phyloP scores from a whole-genome alignment of 75 land plant species.

The Isoetes taiwanensis region DNA sequence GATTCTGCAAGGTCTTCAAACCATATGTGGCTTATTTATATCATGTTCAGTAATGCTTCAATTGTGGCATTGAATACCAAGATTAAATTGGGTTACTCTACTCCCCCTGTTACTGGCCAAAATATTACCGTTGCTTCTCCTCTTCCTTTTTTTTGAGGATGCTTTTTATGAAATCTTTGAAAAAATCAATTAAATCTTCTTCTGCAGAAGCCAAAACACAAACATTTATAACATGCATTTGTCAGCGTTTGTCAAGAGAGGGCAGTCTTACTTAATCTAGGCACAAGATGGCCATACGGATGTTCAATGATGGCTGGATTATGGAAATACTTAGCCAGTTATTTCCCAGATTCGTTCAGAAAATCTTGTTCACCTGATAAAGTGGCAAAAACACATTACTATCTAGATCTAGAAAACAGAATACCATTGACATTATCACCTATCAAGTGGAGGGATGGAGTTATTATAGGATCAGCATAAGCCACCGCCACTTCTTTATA shows the following conservation, averaged over 20 bases:
- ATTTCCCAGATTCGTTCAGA: slow-evolving; percentile 21
- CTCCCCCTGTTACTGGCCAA: slow-evolving; percentile 77
- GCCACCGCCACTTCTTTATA: slow-evolving; percentile 36
- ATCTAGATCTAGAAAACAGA: background rate
- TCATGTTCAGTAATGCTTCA: slow-evolving; percentile 91
- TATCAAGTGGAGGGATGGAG: slow-evolving; percentile 57
- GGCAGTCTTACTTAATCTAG: slow-evolving; percentile 77
- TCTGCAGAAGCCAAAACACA: too few relatives aligned
- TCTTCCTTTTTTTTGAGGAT: background rate
- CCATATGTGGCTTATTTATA: too few relatives aligned
- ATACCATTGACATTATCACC: slow-evolving; percentile 24
- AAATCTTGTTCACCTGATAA: slow-evolving; percentile 43
- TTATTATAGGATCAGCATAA: slow-evolving; percentile 36
- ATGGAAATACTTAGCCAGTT: slow-evolving; percentile 31
- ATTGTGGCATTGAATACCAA: too few relatives aligned
- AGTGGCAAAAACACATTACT: background rate
- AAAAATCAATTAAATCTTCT: too few relatives aligned
- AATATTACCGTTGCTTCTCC: slow-evolving; percentile 33
- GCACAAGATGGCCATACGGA: slow-evolving; percentile 70
- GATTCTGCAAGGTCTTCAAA: too few relatives aligned
- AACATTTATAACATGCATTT: too few relatives aligned
- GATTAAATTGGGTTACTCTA: too few relatives aligned
- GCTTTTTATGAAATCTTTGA: too few relatives aligned
- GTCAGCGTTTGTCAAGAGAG: too few relatives aligned
- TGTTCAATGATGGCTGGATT: slow-evolving; percentile 53